Conservation (phyloP, 2,329 filamentous ascomycete genomes). For the Aspergillus transmontanensis region DNA sequence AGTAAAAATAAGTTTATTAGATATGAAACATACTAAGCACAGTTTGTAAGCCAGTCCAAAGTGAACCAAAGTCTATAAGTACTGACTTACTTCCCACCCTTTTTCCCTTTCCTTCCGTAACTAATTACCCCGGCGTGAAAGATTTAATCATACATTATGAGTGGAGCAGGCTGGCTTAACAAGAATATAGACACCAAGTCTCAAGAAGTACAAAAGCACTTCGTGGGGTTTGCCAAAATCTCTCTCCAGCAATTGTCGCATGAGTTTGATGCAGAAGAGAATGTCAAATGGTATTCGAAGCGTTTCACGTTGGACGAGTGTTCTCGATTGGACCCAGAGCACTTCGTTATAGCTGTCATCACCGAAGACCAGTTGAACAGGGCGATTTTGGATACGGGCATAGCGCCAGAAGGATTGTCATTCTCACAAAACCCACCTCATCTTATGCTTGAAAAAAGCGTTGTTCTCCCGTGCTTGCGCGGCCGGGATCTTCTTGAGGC, state of each 20-base stretch:
- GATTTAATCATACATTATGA: background rate
- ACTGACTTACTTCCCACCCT: background rate
- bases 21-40: background rate
- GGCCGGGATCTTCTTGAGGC: slow-evolving; percentile 2
- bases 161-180: background rate
- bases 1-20: background rate
- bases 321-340: slow-evolving; percentile 3
- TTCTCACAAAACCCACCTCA: background rate
- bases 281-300: slow-evolving; percentile 1
- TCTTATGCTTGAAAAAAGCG: background rate
- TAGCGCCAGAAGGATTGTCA: background rate
- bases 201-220: background rate
- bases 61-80: background rate
- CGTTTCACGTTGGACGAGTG: background rate
- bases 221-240: slow-evolving; percentile 1
- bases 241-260: background rate
- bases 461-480: slow-evolving; percentile 3
- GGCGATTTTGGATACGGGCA: background rate
- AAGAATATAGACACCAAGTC: slow-evolving; percentile 3
- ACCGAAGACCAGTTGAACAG: background rate
- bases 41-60: background rate
- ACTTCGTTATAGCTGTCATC: background rate
- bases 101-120: background rate
- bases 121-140: background rate
- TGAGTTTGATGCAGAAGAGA: slow-evolving; percentile 1